Percentiles rank a stretch among this genome's conserved stretches.
phyloP scores from a whole-genome alignment of 2,329 filamentous ascomycete species.

The Aphanoascus verrucosus region DNA sequence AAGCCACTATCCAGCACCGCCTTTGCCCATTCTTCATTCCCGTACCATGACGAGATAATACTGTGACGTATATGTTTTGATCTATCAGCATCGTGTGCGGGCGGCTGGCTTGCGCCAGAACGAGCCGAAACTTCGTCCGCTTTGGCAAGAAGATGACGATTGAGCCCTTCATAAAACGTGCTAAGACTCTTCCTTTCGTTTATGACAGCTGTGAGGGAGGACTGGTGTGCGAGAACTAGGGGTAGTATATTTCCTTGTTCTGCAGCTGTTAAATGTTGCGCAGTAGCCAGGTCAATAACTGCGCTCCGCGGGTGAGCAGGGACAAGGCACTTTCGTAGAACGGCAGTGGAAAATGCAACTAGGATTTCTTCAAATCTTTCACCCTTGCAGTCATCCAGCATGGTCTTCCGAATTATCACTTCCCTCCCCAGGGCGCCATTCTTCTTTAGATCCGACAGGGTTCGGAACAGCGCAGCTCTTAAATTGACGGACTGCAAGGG shows the following conservation, averaged over 20 bases:
- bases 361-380: conserved; percentile 82
- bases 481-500: conserved; percentile 85
- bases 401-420: conserved; percentile 74
- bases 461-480: conserved; percentile 69
- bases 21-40: conserved; percentile 63
- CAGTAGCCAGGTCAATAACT: conserved; percentile 25
- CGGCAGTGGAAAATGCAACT: conserved; percentile 69
- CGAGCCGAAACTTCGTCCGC: conserved; percentile 42
- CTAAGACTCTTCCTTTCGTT: conserved; percentile 50
- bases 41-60: conserved; percentile 64
- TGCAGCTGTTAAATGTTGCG: conserved; percentile 27
- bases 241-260: conserved; percentile 43
- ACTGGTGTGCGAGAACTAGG: conserved; percentile 63
- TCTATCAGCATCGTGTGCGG: neutral
- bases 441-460: conserved; percentile 77
- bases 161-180: conserved; percentile 52
- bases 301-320: conserved; percentile 1
- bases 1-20: conserved; percentile 58
- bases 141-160: conserved; percentile 53
- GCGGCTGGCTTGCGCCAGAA: conserved; percentile 22
- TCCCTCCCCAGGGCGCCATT: conserved; percentile 72
- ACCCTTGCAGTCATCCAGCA: conserved; percentile 92
- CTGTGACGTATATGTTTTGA: conserved; percentile 43
- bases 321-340: conserved; percentile 57
- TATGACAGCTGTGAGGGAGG: conserved; percentile 51